Base-by-base conservation (phyloP, 1,284 basidiomycete genomes). In the Naganishia albida region DNA sequence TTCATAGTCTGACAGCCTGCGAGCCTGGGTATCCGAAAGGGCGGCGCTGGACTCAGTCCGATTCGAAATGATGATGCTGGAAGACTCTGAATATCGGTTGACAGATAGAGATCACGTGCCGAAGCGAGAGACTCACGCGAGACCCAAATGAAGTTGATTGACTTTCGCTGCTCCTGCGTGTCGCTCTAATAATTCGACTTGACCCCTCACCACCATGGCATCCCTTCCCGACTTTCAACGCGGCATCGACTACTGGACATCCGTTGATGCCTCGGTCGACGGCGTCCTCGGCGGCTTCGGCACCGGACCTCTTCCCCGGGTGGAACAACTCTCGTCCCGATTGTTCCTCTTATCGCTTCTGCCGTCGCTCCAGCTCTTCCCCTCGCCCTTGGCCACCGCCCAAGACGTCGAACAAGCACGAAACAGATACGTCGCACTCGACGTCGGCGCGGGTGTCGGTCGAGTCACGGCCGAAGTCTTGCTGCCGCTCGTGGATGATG, bases 401-500 rank as follows among this genome's bases (percentile, higher is more conserved):
- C 40, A 62, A 28, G 44, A 62, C 44, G 53, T 49, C 20, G 30
- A 26, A 20, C 52, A 49, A 72, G 68, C 77, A 20, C 34, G 56
- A n/a, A 26, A 60, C 6, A 34, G 43, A 56, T 72, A 34, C 74
- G 76, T 63, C 80, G 88, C 57, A 84, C 83, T 97, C 16, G 94
- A 97, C 72, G 90, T 93, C 60, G 93, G 83, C 26, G 78, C 92
- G 18, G 93, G 93, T 2, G 88, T 97, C 55, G 93, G 94, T 8
- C 86, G 94, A 62, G 92, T 95, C 38, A 94, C 92, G 0, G 82
- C 85, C 4, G 87, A 89, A 68, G 89, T 92, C 13, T 85, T 97
- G 12, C 84, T 96, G 6, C 88, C 88, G 71, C 85, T 96, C 55
- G 84, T 93, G 67, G 84, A 87, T 38, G 88, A 92, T 72, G 89